Conservation (phyloP, 2,329 filamentous ascomycete species). For the Lecanicillium sp. region DNA sequence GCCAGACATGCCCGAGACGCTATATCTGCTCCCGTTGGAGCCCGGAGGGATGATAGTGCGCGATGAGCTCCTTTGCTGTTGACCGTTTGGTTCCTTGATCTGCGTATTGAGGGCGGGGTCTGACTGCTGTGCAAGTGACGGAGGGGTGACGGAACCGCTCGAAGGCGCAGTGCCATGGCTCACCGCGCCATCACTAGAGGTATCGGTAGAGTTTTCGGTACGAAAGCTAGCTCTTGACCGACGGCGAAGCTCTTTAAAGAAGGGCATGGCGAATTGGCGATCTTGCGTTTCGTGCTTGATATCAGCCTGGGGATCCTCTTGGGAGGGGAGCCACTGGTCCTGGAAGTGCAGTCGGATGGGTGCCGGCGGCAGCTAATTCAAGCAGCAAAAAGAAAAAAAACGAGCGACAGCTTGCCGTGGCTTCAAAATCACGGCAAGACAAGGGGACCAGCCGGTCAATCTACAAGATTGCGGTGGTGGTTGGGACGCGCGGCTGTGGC, state of each 20-base stretch:
- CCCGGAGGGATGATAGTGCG: conserved; percentile 30
- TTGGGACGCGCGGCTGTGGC: too few species aligned
- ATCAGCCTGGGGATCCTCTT: too few species aligned
- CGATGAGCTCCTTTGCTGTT: conserved; percentile 17
- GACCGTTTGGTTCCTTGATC: conserved; percentile 34
- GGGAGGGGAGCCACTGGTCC: too few species aligned
- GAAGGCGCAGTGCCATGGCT: conserved; percentile 53
- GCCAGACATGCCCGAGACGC: conserved; percentile 56
- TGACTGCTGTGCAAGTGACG: conserved; percentile 60
- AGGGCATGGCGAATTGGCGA: too few species aligned
- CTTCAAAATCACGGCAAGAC: too few species aligned
- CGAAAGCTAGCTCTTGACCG: conserved; percentile 69
- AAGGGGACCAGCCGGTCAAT: too few species aligned
- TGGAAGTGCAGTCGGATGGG: too few species aligned
- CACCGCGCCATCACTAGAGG: conserved; percentile 49
- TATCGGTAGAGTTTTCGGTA: conserved; percentile 53
- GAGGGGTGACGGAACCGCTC: conserved; percentile 65
- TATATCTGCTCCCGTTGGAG: conserved; percentile 47
- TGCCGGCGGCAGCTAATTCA: too few species aligned
- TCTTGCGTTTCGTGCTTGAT: too few species aligned
- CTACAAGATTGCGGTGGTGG: too few species aligned
- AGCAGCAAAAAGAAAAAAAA: too few species aligned
- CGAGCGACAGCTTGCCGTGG: too few species aligned
- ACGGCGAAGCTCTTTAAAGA: conserved; percentile 66
- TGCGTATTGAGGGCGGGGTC: conserved; percentile 57